Base-by-base conservation (phyloP, 768 basidiomycete genomes). In the Kwoniella sp. region DNA sequence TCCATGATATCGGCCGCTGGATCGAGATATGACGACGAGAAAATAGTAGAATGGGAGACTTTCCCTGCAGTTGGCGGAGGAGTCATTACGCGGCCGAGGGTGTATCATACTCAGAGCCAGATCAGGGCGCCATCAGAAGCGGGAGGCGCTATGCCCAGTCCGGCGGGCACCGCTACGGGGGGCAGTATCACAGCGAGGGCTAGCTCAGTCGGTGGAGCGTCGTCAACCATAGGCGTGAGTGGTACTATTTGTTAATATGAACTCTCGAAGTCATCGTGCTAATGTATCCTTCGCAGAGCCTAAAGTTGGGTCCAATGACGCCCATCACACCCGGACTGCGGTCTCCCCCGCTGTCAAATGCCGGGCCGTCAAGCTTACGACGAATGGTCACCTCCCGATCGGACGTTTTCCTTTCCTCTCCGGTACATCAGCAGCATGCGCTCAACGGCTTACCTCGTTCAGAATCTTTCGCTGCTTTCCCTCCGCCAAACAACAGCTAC, bases 21-120 rank as follows among this genome's bases (percentile, higher is more conserved):
- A 23, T 57, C 64, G 51, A 37, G 63, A 26, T 52, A 55, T 20
- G 55, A 66, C 59, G 66, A 59, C 13, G 69, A 73, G 29, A 90
- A 91, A 72, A 48, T 66, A n/a, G 66, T 75, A 8, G 90, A 91
- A 74, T 93, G 89, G 79, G 92, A 95, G 77, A 89, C 90, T 0
- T 87, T 93, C 37, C 92, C 93, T 13, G 93, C 94, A 2, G 89
- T 96, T 3, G 93, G 94, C 20, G 93, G 93, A 15, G 93, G 93
- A 0, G 88, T 86, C 0, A 86, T 96, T 70, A 89, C 89, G 11
- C 87, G 92, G 15, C 94, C 94, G 0, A 84, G 93, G 4, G 85
- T 94, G 31, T 87, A 87, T 68, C 94, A 94, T 77, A 87, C 91
- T 0, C 92, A 94, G 73, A 90, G 90, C 0, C 86, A 86, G 75